Percentiles rank a stretch among this genome's conserved stretches.
These are phyloP conservation scores for Lactarius deliciosus DNA, from an alignment of 768 basidiomycete genomes.

Conservation along the genomic window DNA sequence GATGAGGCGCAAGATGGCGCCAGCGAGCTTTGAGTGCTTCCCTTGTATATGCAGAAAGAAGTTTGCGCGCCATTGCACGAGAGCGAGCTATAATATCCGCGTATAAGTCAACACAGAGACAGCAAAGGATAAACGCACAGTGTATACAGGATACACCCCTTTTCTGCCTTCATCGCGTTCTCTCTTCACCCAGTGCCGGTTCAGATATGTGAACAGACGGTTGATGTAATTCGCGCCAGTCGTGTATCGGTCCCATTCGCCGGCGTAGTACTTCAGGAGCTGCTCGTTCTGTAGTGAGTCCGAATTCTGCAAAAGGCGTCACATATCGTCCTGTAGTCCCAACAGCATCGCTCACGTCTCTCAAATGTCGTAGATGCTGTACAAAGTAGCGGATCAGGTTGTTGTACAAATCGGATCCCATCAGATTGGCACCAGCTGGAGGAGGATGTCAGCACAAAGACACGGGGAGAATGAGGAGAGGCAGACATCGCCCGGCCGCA, in stretches of 20 bases:
- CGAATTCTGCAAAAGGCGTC: conserved; percentile 53
- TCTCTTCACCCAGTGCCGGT: conserved; percentile 98
- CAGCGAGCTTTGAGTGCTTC: conserved; percentile 78
- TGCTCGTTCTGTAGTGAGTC: conserved; percentile 83
- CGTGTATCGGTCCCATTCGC: conserved; percentile 95
- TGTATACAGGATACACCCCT: conserved; percentile 93
- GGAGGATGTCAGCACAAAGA: conserved; percentile 8
- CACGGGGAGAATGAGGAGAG: not conserved
- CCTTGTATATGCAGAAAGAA: conserved; percentile 88
- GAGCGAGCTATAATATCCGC: conserved; percentile 61
- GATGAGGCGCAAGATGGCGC: conserved; percentile 84
- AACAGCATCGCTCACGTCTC: conserved; percentile 52
- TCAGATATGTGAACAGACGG: conserved; percentile 95
- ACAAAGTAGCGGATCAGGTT: conserved; percentile 91
- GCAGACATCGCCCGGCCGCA: conserved; percentile 58
- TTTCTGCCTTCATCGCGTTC: conserved; percentile 97
- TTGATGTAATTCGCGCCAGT: conserved; percentile 97
- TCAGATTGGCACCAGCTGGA: conserved; percentile 85
- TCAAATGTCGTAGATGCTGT: conserved; percentile 66
- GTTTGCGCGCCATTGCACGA: conserved; percentile 94
- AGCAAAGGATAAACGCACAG: conserved; percentile 52
- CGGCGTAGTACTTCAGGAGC: conserved; percentile 85
- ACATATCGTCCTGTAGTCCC: conserved; percentile 24
- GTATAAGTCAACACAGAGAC: not conserved
- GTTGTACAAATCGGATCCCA: conserved; percentile 97